Base-by-base conservation (phyloP, 169 alveolate genomes). In the Plasmodium gallinaceum region DNA sequence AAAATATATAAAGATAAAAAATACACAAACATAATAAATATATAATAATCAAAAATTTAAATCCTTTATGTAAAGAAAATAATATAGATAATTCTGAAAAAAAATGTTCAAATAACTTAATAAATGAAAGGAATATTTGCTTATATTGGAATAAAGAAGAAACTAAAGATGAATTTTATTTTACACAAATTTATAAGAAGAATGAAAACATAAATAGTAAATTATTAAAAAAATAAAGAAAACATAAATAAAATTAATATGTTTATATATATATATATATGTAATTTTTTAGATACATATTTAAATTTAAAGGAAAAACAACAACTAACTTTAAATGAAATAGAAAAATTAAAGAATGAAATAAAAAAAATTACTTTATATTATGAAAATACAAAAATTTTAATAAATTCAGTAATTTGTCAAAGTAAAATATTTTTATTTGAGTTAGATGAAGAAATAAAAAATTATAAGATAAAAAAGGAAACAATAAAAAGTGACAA, bases 361-460 rank as follows among this genome's bases (percentile, higher is more conserved):
- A 83, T 83, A 68, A 83, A 83, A 68, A 69, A 83, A 69, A 20
- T 42, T n/a, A 83, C 85, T 24, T 1, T 83, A 7, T 18, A 83
- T 54, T 83, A 37, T 10, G 91, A 83, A 37, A 83, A 57, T 48
- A 60, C 91, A 5, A 66, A 83, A 52, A 83, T 72, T 20, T 16
- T 83, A 26, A 42, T 83, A 57, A 20, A 8, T 22, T 83, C 91
- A 1, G 39, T 83, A 24, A 54, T 83, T 16, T 52, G 85, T 54
- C 91, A 83, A 46, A 51, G 91, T 42, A 83, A 83, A 68, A 83
- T 83, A 51, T 71, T 83, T 16, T 62, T 83, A 24, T 83, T 68
- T 46, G 91, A 83, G 18, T 22, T 83, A 16, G 83, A 83, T 12
- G 91, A 68, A 24, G 83, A 83, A 20, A 83, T 10, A 68, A 83